Evolutionary conservation across 345 rosid genomes (phyloP).

Genomic region (Salix caprea): DNA sequence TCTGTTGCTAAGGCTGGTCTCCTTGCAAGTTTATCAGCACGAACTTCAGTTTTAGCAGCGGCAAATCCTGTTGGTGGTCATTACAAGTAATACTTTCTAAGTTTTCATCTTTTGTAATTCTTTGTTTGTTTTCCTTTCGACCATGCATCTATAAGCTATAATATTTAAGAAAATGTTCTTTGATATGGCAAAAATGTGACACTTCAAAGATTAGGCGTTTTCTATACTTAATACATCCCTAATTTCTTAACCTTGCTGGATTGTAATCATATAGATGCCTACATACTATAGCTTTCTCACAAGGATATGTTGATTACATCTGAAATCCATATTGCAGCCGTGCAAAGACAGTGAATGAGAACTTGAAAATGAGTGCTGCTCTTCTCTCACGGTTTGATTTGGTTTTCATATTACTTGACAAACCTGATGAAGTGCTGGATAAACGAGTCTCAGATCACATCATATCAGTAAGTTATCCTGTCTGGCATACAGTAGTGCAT

Average conservation of each 20-base stretch:
- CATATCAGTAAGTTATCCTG: slow-evolving; percentile 71
- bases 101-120: background rate
- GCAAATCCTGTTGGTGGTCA: slow-evolving; percentile 99
- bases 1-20: slow-evolving; percentile 99
- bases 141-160: background rate
- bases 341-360: slow-evolving; percentile 95
- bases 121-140: background rate
- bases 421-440: slow-evolving; percentile 88
- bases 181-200: background rate
- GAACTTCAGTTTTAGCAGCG: slow-evolving; percentile 95
- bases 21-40: slow-evolving; percentile 91
- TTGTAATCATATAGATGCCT: background rate
- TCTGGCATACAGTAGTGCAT: slow-evolving; percentile 18
- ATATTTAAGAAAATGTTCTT: background rate
- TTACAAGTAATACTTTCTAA: slow-evolving; percentile 59
- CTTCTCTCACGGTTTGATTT: slow-evolving; percentile 95
- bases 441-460: slow-evolving; percentile 92
- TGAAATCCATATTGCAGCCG: slow-evolving; percentile 71
- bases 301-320: slow-evolving; percentile 1
- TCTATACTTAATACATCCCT: background rate
- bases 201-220: background rate
- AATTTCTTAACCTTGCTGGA: background rate
- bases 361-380: slow-evolving; percentile 93
- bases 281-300: background rate
- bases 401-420: slow-evolving; percentile 93